Base-by-base conservation (phyloP, 768 basidiomycete species). In the Tylopilus vinaceipallidus region DNA sequence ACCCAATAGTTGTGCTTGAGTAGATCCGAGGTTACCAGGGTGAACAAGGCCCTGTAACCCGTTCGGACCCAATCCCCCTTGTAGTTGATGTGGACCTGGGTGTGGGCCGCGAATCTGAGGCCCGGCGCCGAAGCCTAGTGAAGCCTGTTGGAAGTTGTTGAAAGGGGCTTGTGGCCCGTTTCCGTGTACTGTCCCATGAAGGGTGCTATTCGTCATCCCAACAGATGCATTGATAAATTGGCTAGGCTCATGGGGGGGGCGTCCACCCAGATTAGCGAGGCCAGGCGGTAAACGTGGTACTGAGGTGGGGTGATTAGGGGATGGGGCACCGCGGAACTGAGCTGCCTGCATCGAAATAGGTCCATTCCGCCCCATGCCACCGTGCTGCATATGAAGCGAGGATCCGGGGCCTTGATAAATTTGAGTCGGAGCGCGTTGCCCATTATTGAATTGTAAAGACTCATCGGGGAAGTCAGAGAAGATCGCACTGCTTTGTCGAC, bases 211-310 rank as follows among this genome's bases (percentile, higher is more conserved):
- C 43, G 74, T 69, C 59, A 81, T 69, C 24, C 81, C 77, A 23
- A 80, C 60, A 42, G 64, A 52, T 30, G 63, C 40, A 26, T 65
- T 70, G 32, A 76, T 56, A 58, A 83, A 84, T 57, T 87, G 88
- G 9, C 76, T 75, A 19, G 86, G 81, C 43, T 91, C 89, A 56
- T 89, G 88, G 3, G 88, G 88, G 20, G 88, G 88, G 7, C 89
- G 82, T 36, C 81, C 88, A 24, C 89, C 90, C 17, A 91, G 77
- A 59, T 90, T 90, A 12, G 89, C 88, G 33, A 91, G 72, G 27
- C 88, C 89, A 14, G 88, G 88, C 12, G 89, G 89, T 29, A 91
- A 69, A 36, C 87, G 80, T 60, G 86, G 85, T 34, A 71, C 70
- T 29, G 71, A 71, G 34, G 75, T 70, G 35, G 80, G 61, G 20